Evolutionary conservation across 2,329 filamentous ascomycete species (phyloP), one percentile per base, ranked within the genome.

Genomic region (Penicillium sp.): DNA sequence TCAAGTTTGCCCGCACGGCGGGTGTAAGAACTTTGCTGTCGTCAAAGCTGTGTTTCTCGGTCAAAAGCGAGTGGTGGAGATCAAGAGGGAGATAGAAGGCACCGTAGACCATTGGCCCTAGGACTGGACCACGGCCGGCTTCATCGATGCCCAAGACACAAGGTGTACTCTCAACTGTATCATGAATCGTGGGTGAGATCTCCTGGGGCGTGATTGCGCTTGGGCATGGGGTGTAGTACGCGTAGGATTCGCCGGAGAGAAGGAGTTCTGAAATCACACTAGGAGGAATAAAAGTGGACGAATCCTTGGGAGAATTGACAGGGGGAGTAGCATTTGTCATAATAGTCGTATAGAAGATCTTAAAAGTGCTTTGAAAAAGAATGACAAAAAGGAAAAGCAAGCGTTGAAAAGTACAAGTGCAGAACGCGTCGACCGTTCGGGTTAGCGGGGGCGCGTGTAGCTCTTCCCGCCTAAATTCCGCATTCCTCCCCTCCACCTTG

Each of bases 21-120:
- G 90, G 81, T 0, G 86, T 94, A 34, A 97, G 81, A 5, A 89
- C 87, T 73, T 97, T 97, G 67, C 87, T 94, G 75, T 97, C 91
- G 75, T 96, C 86, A 72, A 96, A 96, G 74, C 84, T 86, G 73
- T 95, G 85, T 4, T 82, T 81, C 32, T 80, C 71, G 45, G 87
- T 85, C 21, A 97, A 82, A 26, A 96, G 81, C 1, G 85, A 78
- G 64, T 84, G 82, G 55, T 84, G 78, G 32, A 76, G 66, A 24
- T 84, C 79, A 26, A 82, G 74, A 0, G 82, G 77, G 2, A 87
- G 69, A 45, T 94, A 94, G 57, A 94, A 87, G 31, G 81, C 73
- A 43, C 75, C 78, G 66, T 84, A 84, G 45, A 85, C 79, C 82
- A 83, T 85, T 17, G 80, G 82, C 24, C 79, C 91, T 12, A 97